These are phyloP conservation scores for Ciborinia camelliae DNA, from an alignment of 2,329 filamentous ascomycete genomes.

Conservation along the genomic window DNA sequence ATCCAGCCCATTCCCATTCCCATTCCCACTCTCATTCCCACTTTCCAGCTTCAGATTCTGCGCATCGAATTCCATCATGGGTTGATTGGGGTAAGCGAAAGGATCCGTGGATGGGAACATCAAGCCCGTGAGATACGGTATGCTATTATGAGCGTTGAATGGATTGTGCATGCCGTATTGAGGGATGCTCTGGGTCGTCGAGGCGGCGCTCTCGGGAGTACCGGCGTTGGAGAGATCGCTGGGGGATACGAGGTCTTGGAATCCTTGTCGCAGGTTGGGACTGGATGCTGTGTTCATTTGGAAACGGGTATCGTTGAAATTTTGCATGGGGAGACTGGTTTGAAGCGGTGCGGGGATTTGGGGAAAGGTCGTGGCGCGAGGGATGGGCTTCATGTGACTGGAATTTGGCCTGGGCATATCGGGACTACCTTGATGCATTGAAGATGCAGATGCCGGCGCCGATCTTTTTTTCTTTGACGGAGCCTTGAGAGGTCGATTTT, in stretches of 20 bases:
- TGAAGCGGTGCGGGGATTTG: slow-evolving; percentile 30
- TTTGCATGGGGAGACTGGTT: slow-evolving; percentile 25
- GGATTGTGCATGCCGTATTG: slow-evolving; percentile 34
- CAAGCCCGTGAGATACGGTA: slow-evolving; percentile 70
- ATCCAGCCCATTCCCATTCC: too few species aligned
- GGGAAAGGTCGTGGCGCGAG: slow-evolving; percentile 35
- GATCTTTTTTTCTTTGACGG: slow-evolving; percentile 53
- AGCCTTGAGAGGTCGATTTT: slow-evolving; percentile 45
- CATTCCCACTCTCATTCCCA: background rate
- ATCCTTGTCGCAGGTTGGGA: slow-evolving; percentile 32
- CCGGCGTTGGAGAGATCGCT: slow-evolving; percentile 31
- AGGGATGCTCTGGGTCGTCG: slow-evolving; percentile 23
- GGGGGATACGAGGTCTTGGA: slow-evolving; percentile 32
- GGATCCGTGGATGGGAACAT: slow-evolving; percentile 80
- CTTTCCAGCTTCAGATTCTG: slow-evolving; percentile 37
- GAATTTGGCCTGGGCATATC: slow-evolving; percentile 23
- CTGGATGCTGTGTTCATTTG: slow-evolving; percentile 30
- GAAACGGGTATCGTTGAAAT: slow-evolving; percentile 24
- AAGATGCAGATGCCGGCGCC: slow-evolving; percentile 46
- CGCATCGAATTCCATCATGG: slow-evolving; percentile 57
- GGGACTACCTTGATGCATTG: slow-evolving; percentile 31
- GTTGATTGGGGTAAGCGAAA: slow-evolving; percentile 73
- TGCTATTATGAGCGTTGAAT: slow-evolving; percentile 35
- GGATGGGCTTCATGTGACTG: slow-evolving; percentile 15
- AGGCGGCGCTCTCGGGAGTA: slow-evolving; percentile 31